Base-by-base conservation (phyloP, 1,139 yeast species). In the Sugiyamaella neomexicana region DNA sequence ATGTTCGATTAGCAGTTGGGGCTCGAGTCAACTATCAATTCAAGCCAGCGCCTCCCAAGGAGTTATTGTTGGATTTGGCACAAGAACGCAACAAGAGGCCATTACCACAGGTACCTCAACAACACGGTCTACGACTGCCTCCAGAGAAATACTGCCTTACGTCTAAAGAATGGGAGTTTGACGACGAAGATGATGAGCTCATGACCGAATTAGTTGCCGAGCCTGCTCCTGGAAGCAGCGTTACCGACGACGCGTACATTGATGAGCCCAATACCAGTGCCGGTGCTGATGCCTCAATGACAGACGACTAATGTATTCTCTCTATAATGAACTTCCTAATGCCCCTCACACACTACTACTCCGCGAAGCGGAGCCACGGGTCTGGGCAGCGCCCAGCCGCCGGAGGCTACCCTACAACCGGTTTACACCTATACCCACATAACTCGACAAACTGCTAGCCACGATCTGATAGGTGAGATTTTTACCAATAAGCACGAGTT, bases 71-170 rank as follows among this genome's bases (percentile, higher is more conserved):
- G 68, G 97, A 93, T 70, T 75, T 93, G 64, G 99, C 99, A 0
- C 87, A 85, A 37, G 99, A 95, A 68, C 78, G 97, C 62, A 93
- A 93, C 69, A 84, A 89, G 62, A 85, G 88, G 68, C 85, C 96
- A 0, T 76, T 93, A 56, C 99, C 99, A 4, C 89, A 95, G 7
- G 93, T 93, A 31, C 85, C 90, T 69, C 95, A 95, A 27, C 82
- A 86, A 54, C 91, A 93, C 86, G 99, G 99, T 20, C 78, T 93
- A 54, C 81, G 97, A 59, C 76, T 95, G 55, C 99, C 99, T 2
- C 99, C 99, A 8, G 99, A 93, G 74, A 93, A 91, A 79, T 91
- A 90, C 73, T 93, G 98, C 71, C 74, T 93, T 55, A 90, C 97
- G 0, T 90, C 89, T 1, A 80, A 80, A 60, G 93, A 88, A 62